Percentiles rank a stretch among this genome's conserved stretches.
These are phyloP conservation scores for Ehretia macrophylla DNA, from an alignment of 257 asterid species.

Conservation along the genomic window DNA sequence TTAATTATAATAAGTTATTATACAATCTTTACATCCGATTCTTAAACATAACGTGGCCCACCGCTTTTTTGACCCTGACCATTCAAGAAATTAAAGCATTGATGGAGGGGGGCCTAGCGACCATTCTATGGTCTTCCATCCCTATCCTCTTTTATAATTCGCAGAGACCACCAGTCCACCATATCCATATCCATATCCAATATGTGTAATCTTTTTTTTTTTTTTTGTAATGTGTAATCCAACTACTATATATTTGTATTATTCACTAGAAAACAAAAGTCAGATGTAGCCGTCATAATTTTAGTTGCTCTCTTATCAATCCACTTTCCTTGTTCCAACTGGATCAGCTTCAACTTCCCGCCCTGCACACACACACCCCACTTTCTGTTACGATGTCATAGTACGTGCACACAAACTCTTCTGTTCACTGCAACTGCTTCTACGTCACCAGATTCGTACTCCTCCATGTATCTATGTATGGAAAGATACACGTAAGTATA, in stretches of 20 bases:
- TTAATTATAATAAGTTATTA: no score
- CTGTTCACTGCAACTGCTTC: slow-evolving; percentile 1
- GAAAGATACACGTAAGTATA: no score
- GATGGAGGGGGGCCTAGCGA: no score
- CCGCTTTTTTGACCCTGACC: no score
- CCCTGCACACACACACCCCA: not conserved
- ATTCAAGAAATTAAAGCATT: no score
- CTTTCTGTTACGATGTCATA: not conserved
- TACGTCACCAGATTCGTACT: not conserved
- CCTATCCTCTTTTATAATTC: not conserved
- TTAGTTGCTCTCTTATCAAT: slow-evolving; percentile 5
- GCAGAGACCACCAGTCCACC: not conserved
- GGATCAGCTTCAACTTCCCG: slow-evolving; percentile 3
- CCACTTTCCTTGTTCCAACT: not conserved
- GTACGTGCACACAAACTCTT: slow-evolving; percentile 7
- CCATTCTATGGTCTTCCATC: no score
- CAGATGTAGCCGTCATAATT: slow-evolving; percentile 8
- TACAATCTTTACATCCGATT: no score
- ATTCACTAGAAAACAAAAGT: not conserved
- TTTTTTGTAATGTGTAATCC: not conserved
- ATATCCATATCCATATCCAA: slow-evolving; percentile 19
- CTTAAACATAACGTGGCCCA: no score
- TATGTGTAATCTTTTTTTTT: no score
- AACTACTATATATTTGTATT: not conserved
- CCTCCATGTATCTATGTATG: no score